Percentiles rank a stretch among this genome's conserved stretches.
Evolutionary conservation across 306 rosid genomes (phyloP).

Genomic region (Rosa rugosa): DNA sequence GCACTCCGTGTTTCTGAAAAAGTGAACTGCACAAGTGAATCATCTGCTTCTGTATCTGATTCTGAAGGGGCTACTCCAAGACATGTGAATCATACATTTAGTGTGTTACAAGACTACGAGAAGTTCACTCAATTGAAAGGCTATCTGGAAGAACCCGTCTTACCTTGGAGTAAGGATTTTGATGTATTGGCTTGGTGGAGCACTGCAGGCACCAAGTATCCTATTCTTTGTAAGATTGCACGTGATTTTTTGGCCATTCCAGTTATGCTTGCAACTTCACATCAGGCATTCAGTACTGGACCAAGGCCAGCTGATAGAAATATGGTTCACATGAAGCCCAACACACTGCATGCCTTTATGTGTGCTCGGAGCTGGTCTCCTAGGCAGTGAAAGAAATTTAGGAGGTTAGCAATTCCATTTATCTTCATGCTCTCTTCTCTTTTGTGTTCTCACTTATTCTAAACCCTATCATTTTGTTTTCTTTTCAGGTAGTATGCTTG

Average conservation of each 20-base stretch:
- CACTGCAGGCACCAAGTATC: conserved; percentile 4
- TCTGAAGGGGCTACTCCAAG: not conserved
- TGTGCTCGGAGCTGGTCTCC: conserved; percentile 15
- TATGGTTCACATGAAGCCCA: not conserved
- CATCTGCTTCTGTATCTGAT: not conserved
- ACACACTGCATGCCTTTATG: not conserved
- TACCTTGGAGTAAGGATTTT: conserved; percentile 11
- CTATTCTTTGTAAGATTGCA: conserved; percentile 9
- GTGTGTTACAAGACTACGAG: conserved; percentile 2
- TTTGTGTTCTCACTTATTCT: not conserved
- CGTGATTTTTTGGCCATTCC: conserved; percentile 15
- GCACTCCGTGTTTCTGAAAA: not conserved
- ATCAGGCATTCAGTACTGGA: conserved; percentile 2
- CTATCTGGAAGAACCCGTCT: conserved; percentile 13
- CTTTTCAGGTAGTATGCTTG: not conserved
- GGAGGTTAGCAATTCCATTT: not conserved
- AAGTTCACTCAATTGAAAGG: conserved; percentile 2
- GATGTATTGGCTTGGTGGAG: conserved; percentile 15
- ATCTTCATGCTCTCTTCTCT: too few relatives aligned
- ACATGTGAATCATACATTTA: not conserved
- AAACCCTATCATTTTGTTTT: not conserved
- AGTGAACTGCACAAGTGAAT: not conserved
- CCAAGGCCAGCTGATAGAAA: not conserved
- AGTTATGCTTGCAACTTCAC: not conserved
- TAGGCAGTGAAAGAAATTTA: not conserved